Evolutionary conservation across 768 basidiomycete species (phyloP), one percentile per base, ranked within the genome.

Genomic region (Tephrocybe rancida): DNA sequence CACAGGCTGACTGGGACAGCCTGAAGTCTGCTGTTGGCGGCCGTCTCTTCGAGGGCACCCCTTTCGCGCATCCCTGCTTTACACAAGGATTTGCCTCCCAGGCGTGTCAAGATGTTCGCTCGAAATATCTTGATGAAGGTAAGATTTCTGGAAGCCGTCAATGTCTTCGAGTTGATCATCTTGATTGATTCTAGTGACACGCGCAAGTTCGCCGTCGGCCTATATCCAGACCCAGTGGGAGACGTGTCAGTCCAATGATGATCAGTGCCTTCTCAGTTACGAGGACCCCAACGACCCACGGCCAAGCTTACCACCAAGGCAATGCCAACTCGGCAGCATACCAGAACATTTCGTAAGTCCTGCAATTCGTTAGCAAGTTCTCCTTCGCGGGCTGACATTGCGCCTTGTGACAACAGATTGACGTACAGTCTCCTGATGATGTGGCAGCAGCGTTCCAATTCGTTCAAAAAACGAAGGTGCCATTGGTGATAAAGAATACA

Each of bases 141-240:
- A 47, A 24, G 24, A 37, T 50, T 4, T 49, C 44, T 21, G 24
- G 25, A 29, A 16, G 13, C 6, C 37, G 26, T 24, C 13, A 27
- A n/a, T n/a, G n/a, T n/a, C n/a, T n/a, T n/a, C n/a, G n/a, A n/a
- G n/a, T n/a, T n/a, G n/a, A n/a, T n/a, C n/a, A n/a, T n/a, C 27
- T 9, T 72, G 3, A 39, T 29, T 29, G 41, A 0, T 13, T 24
- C 30, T 44, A 54, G 54, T 55, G 25, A 25, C 57, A 30, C 61
- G 68, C 1, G 53, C 66, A 24, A 57, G 57, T 22, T n/a, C 34
- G 5, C 61, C 68, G 5, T 61, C 64, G 19, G 69, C 59, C 4
- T 73, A 70, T 49, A 70, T 72, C 26, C 67, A 70, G 53, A 61
- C 75, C 0, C 79, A 84, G 56, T 84, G 79, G 79, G 83, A 83